Percentiles rank a stretch among this genome's conserved stretches.
Conservation (phyloP, 2,329 filamentous ascomycete species). For the Didymella pomorum region DNA sequence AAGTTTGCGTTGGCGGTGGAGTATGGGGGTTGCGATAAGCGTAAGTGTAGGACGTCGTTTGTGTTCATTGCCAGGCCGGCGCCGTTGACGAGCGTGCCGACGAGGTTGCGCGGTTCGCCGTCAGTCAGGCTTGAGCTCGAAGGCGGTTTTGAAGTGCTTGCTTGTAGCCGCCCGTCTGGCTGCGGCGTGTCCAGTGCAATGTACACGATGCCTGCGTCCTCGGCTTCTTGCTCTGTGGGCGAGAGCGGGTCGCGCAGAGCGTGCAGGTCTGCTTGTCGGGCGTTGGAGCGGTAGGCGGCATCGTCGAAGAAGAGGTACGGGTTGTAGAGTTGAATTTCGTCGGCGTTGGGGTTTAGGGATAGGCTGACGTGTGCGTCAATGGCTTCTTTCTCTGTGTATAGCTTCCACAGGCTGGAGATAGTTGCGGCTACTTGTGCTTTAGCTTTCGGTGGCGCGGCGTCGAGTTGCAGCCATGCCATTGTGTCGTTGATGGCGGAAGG, state of each 20-base stretch:
- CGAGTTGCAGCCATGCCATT: constrained; percentile 63
- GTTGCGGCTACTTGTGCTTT: constrained; percentile 58
- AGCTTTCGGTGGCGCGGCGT: constrained; percentile 54
- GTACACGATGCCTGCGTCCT: constrained; percentile 79
- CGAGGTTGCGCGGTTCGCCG: constrained; percentile 60
- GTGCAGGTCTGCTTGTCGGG: constrained; percentile 69
- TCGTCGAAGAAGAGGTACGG: constrained; percentile 74
- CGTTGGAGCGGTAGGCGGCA: constrained; percentile 69
- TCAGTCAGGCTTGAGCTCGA: constrained; percentile 7
- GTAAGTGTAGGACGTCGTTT: constrained; percentile 75
- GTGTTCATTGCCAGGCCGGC: constrained; percentile 93
- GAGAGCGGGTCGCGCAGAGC: constrained; percentile 60
- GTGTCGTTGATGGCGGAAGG: constrained; percentile 52
- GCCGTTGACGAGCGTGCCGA: constrained; percentile 88
- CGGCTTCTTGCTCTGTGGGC: constrained; percentile 67
- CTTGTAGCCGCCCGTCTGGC: constrained; percentile 16
- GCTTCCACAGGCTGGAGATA: constrained; percentile 62
- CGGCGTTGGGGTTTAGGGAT: constrained; percentile 49
- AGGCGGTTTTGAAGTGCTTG: constrained; percentile 10
- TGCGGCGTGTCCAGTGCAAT: constrained; percentile 61
- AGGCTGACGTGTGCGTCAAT: constrained; percentile 65
- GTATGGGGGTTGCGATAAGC: constrained; percentile 59
- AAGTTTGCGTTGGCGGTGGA: constrained; percentile 78
- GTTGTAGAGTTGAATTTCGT: constrained; percentile 60
- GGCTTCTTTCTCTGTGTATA: constrained; percentile 72